Conservation (phyloP, 1,284 basidiomycete genomes). For the Volvariella volvacea region DNA sequence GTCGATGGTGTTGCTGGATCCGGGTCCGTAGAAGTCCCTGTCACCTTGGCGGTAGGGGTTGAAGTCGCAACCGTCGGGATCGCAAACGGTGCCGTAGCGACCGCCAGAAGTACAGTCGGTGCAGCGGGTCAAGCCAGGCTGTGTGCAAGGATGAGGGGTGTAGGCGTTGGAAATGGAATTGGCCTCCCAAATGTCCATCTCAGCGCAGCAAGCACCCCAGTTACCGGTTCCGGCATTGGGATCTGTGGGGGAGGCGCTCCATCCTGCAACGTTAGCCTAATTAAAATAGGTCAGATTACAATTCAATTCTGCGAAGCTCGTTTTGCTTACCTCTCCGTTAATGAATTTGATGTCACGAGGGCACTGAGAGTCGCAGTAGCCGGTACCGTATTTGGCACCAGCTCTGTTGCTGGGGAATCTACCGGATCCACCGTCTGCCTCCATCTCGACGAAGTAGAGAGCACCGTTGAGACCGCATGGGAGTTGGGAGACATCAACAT, state of each 20-base stretch:
- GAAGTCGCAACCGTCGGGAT: slow-evolving; percentile 50
- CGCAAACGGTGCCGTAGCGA: slow-evolving; percentile 35
- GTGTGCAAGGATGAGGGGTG: slow-evolving; percentile 41
- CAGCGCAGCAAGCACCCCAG: slow-evolving; percentile 43
- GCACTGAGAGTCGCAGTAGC: slow-evolving; percentile 37
- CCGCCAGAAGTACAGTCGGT: slow-evolving; percentile 29
- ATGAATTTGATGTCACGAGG: slow-evolving; percentile 44
- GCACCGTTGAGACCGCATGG: slow-evolving; percentile 15
- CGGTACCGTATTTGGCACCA: slow-evolving; percentile 47
- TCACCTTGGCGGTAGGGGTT: slow-evolving; percentile 49
- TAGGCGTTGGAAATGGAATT: slow-evolving; percentile 43
- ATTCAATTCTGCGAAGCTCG: slow-evolving; percentile 10
- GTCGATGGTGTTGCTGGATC: slow-evolving; percentile 35
- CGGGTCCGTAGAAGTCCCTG: slow-evolving; percentile 35
- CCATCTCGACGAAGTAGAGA: slow-evolving; percentile 13
- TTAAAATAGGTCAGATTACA: background rate
- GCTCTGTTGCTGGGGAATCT: slow-evolving; percentile 23
- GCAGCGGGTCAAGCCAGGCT: slow-evolving; percentile 33
- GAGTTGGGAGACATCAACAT: slow-evolving; percentile 36
- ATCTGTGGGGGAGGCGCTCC: slow-evolving; percentile 30
- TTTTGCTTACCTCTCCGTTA: slow-evolving; percentile 38
- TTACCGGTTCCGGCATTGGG: slow-evolving; percentile 39
- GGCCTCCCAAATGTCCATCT: slow-evolving; percentile 56
- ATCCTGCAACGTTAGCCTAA: slow-evolving; percentile 39
- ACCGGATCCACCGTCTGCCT: slow-evolving; percentile 12